Base-by-base conservation (phyloP, 345 rosid genomes). In the Rhizophora mangle region DNA sequence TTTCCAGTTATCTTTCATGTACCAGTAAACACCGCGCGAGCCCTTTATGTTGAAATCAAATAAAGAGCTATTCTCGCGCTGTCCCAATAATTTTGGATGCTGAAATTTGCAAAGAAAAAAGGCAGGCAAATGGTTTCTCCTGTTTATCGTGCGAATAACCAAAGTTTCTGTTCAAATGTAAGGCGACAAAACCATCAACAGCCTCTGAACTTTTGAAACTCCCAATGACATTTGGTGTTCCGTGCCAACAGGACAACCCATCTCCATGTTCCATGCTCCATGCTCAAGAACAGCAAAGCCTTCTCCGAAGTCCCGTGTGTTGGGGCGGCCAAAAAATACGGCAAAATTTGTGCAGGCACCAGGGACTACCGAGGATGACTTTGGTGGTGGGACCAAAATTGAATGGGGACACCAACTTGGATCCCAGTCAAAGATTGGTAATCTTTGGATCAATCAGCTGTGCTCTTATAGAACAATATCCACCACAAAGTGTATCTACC, bases 1-100 rank as follows among this genome's bases (percentile, higher is more conserved):
- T 58, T 19, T 68, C 65, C 72, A 77, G 69, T 64, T 19, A 57
- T 64, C 47, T 73, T 55, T 63, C 72, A 46, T 75, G 80, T 39
- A 64, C 66, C 32, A n/a, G 43, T 32, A 30, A 68, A 68, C 63
- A 64, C 54, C 11, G 29, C 19, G 24, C 11, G 22, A 68, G 32
- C 43, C 6, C 59, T 63, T 24, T 66, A 61, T 67, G 30, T 24
- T 30, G 19, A 61, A 65, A 68, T 56, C 11, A 56, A 56, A 56
- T 24, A 24, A 56, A 15, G 60, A 56, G 60, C 29, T 22, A 18
- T 22, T 8, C 60, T 56, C 18, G 16, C 24, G 18, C 30, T 8
- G 24, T 9, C 30, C 60, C 24, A 1, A 27, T 56, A 21, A 24
- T 22, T 54, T 54, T 54, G 11, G 22, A 11, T 24, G 59, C 59